Evolutionary conservation across 306 rosid species (phyloP).

Genomic region (Oxytropis ochrocephala): DNA sequence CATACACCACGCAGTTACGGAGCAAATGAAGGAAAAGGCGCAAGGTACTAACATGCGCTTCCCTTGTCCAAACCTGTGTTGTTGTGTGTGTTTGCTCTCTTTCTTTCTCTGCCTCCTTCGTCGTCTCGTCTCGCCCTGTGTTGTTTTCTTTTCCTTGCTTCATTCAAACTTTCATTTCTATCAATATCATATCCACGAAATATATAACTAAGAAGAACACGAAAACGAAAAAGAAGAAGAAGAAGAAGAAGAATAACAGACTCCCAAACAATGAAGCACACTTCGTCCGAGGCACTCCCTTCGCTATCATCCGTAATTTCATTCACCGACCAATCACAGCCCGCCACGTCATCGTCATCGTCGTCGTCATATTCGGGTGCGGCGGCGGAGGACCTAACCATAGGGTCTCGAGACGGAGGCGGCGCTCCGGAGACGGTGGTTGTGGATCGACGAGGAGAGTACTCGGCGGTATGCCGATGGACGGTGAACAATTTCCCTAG

Average conservation of each 20-base stretch:
- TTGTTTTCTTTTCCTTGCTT: not conserved
- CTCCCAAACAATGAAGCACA: slow-evolving; percentile 62
- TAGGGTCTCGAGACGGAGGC: slow-evolving; percentile 67
- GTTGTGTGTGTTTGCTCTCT: not conserved
- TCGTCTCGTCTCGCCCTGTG: not conserved
- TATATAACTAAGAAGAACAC: not conserved
- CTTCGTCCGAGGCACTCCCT: slow-evolving; percentile 72
- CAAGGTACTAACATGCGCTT: slow-evolving; percentile 35
- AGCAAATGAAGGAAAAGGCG: slow-evolving; percentile 20
- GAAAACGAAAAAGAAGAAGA: not conserved
- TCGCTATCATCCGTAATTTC: slow-evolving; percentile 49
- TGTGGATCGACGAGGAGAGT: slow-evolving; percentile 76
- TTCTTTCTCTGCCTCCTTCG: slow-evolving; percentile 9
- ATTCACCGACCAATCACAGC: slow-evolving; percentile 49
- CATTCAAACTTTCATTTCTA: not conserved
- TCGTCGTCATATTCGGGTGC: slow-evolving; percentile 56
- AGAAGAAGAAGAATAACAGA: not conserved
- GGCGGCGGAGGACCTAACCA: slow-evolving; percentile 67
- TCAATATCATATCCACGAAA: not conserved
- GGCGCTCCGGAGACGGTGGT: slow-evolving; percentile 81
- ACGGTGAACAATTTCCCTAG: slow-evolving; percentile 86
- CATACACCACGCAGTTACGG: slow-evolving; percentile 14
- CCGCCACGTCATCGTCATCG: slow-evolving; percentile 43
- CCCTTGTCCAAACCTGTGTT: slow-evolving; percentile 40
- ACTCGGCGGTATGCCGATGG: slow-evolving; percentile 90